Conservation (phyloP, 768 basidiomycete genomes). For the Dentipellis sp. region DNA sequence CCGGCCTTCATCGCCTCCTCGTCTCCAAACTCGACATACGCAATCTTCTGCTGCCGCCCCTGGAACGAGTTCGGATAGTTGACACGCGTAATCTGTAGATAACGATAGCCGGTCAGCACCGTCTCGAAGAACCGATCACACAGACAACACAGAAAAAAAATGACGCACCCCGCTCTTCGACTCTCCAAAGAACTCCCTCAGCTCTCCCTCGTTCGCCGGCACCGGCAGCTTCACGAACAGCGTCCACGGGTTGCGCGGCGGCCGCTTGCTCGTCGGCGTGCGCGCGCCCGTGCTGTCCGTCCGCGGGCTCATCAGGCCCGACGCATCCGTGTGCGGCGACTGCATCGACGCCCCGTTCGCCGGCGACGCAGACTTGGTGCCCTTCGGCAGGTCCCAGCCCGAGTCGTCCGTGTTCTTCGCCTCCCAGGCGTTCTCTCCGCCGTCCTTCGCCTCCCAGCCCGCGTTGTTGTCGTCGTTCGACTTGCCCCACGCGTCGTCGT, state of each 20-base stretch:
- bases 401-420: not conserved
- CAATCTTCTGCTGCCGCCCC: constrained; percentile 49
- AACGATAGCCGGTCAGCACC: not conserved
- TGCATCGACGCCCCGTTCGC: constrained; percentile 7
- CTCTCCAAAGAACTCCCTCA: constrained; percentile 72
- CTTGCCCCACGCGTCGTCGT: no score
- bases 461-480: no score
- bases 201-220: constrained; percentile 48
- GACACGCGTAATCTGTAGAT: constrained; percentile 55
- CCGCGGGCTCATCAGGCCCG: constrained; percentile 36
- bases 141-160: not conserved
- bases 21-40: constrained; percentile 86
- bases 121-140: not conserved
- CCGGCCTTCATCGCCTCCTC: constrained; percentile 80
- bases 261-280: constrained; percentile 61
- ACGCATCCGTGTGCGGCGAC: constrained; percentile 24
- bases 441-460: not conserved
- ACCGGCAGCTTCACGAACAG: constrained; percentile 66
- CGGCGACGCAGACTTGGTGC: constrained; percentile 14
- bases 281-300: constrained; percentile 53
- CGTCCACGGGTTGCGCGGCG: constrained; percentile 72
- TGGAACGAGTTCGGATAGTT: constrained; percentile 41
- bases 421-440: not conserved
- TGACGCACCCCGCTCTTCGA: constrained; percentile 54
- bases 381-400: not conserved